Conservation (phyloP, 225 moss, liverwort and hornwort genomes). For the Climacium dendroides region DNA sequence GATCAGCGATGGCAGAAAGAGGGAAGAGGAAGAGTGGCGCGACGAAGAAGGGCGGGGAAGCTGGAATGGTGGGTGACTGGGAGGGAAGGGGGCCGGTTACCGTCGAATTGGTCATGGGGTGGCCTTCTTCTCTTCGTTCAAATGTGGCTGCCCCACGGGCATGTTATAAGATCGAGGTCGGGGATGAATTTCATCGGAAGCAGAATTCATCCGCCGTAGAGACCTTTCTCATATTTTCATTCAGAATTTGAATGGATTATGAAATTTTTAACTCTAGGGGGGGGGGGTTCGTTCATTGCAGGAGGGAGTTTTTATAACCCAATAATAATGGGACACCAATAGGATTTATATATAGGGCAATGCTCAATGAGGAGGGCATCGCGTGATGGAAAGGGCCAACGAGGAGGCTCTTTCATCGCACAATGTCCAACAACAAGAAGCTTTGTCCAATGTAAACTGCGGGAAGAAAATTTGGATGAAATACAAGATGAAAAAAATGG, state of each 20-base stretch:
- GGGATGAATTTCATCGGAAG: background rate
- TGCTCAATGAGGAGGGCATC: no score
- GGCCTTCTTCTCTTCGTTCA: background rate
- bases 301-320: background rate
- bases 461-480: no score
- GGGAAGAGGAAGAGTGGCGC: background rate
- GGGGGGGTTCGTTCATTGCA: rapidly evolving
- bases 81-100: background rate
- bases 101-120: background rate
- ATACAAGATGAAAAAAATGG: no score
- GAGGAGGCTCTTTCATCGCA: no score
- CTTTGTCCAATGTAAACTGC: no score
- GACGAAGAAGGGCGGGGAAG: background rate
- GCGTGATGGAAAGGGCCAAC: no score
- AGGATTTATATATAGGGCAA: no score
- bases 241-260: background rate
- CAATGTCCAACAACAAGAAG: no score
- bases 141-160: background rate
- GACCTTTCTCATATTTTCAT: background rate
- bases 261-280: background rate
- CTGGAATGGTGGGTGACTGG: background rate
- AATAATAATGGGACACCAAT: rapidly evolving
- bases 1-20: background rate
- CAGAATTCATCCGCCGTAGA: rapidly evolving
- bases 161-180: background rate